These are phyloP conservation scores for Westerdykella sp. DNA, from an alignment of 2,329 filamentous ascomycete genomes.

Conservation along the genomic window DNA sequence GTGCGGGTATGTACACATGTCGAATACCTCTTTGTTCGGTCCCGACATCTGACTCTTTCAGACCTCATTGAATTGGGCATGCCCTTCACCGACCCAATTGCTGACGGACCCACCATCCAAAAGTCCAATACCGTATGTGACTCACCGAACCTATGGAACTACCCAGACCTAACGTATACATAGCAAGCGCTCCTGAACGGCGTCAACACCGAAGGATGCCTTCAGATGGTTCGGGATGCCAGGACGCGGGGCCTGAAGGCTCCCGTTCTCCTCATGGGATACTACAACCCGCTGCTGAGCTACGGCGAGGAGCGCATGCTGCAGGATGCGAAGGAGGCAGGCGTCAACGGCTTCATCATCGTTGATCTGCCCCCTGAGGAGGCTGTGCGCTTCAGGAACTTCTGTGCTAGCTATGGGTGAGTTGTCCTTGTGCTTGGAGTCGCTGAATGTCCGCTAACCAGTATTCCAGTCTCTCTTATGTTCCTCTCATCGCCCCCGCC, in stretches of 20 bases:
- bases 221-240: conserved; percentile 79
- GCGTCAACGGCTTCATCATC: conserved; percentile 94
- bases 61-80: conserved; percentile 94
- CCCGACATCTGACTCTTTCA: conserved; percentile 33
- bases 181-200: conserved; percentile 75
- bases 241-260: conserved; percentile 69
- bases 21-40: not conserved
- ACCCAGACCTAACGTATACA: conserved; percentile 12
- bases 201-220: conserved; percentile 70
- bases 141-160: conserved; percentile 9
- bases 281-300: conserved; percentile 92
- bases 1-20: conserved; percentile 59
- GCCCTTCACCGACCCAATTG: conserved; percentile 96
- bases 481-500: conserved; percentile 91
- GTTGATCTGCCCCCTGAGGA: conserved; percentile 95
- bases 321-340: conserved; percentile 73
- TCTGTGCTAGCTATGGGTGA: conserved; percentile 70
- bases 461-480: conserved; percentile 68
- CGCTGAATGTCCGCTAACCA: conserved; percentile 9
- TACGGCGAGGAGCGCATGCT: conserved; percentile 91
- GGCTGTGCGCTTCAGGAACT: conserved; percentile 81
- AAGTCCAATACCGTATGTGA: conserved; percentile 73
- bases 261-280: conserved; percentile 93
- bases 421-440: conserved; percentile 23
- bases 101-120: conserved; percentile 95